Base-by-base conservation (phyloP, 2,329 filamentous ascomycete genomes). In the Ceratocystis lukuohia region DNA sequence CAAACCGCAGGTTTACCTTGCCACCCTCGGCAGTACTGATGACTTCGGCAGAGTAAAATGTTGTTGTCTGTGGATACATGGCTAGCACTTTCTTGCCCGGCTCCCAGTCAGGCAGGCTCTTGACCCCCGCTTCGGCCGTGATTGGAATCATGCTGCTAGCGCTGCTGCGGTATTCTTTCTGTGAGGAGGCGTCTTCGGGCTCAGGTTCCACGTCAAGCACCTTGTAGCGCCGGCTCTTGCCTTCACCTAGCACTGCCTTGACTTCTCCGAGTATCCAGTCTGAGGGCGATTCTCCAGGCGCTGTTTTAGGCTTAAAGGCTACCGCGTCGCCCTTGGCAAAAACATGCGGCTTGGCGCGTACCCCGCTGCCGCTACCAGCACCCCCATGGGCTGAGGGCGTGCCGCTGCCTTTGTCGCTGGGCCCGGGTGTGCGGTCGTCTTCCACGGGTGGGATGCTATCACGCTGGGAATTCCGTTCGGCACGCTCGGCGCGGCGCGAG, bases 41-140 rank as follows among this genome's bases (percentile, higher is more conserved):
- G 7, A 93, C 89, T 70, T 91, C 88, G 1, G 89, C 89, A 73
- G 88, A 86, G 74, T 94, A 94, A 71, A 94, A 93, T 0, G 88
- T 92, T 0, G 89, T 92, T 0, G 89, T 93, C 71, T 91, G 86
- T 0, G 89, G 89, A 72, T 94, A 94, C 67, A 91, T 78, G 0
- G 89, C 89, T 67, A 93, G 78, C 7, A 93, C 89, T 59, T 85
- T 83, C 73, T 87, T 89, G 57, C 88, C 87, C 48, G 82, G 76
- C 45, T 88, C 83, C 67, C 88, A 82, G 50, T 88, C 80, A 3
- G 80, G 76, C 17, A 87, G 77, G 1, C 75, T 84, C 69, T 75
- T 77, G 70, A 73, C 78, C 73, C 70, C 78, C 72, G 69, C 75
- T 69, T 77, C 76, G 0, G 82, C 80, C 1, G 89, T 87, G 66